Evolutionary conservation across 176 grass and related monocot genomes (phyloP).

Genomic region (Echinochloa phyllopogon): DNA sequence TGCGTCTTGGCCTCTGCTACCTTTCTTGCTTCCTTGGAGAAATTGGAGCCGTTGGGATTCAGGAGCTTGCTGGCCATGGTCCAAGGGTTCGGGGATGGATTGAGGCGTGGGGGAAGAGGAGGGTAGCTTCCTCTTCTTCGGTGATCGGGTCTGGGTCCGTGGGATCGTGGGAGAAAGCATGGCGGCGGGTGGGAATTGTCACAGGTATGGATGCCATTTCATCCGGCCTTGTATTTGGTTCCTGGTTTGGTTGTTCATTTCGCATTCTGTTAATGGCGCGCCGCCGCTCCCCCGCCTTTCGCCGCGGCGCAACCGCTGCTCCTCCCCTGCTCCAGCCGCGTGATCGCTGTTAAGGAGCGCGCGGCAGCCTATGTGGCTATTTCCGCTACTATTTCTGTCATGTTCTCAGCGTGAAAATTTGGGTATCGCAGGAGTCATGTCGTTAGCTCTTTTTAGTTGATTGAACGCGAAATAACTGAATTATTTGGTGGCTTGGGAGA

Average conservation of each 20-base stretch:
- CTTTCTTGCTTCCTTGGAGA: slow-evolving; percentile 21
- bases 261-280: slow-evolving; percentile 19
- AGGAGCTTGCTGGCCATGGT: slow-evolving; percentile 51
- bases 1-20: slow-evolving; percentile 7
- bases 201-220: slow-evolving; percentile 52
- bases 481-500: not conserved
- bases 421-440: not conserved
- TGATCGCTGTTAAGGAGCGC: slow-evolving; percentile 20
- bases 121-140: slow-evolving; percentile 53
- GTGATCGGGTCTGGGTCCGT: slow-evolving; percentile 33
- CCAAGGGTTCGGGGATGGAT: slow-evolving; percentile 56
- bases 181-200: slow-evolving; percentile 31
- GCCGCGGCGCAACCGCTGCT: no score
- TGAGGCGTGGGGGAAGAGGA: slow-evolving; percentile 59
- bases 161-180: slow-evolving; percentile 1
- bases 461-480: not conserved
- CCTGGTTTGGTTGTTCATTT: slow-evolving; percentile 3
- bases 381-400: not conserved
- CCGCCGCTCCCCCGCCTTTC: not conserved
- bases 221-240: not conserved
- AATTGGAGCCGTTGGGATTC: slow-evolving; percentile 18
- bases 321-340: not conserved
- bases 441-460: slow-evolving; percentile 11
- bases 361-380: not conserved
- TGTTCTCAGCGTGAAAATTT: slow-evolving; percentile 10